Percentiles rank a stretch among this genome's conserved stretches.
Evolutionary conservation across 345 rosid species (phyloP).

Genomic region (Camelina sativa): DNA sequence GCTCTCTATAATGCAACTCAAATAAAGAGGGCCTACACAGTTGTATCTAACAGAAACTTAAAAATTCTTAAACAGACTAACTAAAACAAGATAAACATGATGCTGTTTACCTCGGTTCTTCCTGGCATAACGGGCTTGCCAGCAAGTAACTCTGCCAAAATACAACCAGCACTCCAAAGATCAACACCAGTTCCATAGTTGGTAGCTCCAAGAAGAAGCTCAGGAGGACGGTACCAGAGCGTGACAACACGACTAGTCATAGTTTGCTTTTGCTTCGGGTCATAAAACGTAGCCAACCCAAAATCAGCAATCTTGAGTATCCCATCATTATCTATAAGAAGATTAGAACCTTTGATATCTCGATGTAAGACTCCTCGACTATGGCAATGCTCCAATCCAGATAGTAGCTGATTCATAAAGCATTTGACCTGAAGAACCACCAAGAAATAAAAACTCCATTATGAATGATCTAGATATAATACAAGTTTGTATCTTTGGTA

Average conservation of each 20-base stretch:
- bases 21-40: conserved; percentile 18
- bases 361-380: conserved; percentile 78
- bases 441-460: background rate
- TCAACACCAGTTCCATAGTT: conserved; percentile 76
- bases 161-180: conserved; percentile 98
- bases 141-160: conserved; percentile 84
- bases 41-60: conserved; percentile 15
- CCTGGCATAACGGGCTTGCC: conserved; percentile 95
- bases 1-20: conserved; percentile 8
- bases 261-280: conserved; percentile 61
- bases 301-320: conserved; percentile 87
- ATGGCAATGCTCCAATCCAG: conserved; percentile 95
- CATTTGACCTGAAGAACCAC: conserved; percentile 66
- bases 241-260: conserved; percentile 95
- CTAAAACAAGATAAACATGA: background rate
- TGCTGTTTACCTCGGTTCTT: conserved; percentile 73
- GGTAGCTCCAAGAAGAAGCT: conserved; percentile 92
- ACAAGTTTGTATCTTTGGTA: background rate
- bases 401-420: conserved; percentile 79
- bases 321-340: conserved; percentile 81
- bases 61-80: background rate
- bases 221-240: conserved; percentile 96
- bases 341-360: conserved; percentile 88
- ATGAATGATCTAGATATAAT: too few relatives aligned
- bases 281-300: conserved; percentile 82